Evolutionary conservation across 176 grass and related monocot genomes (phyloP).

Genomic region (Triticum urartu): DNA sequence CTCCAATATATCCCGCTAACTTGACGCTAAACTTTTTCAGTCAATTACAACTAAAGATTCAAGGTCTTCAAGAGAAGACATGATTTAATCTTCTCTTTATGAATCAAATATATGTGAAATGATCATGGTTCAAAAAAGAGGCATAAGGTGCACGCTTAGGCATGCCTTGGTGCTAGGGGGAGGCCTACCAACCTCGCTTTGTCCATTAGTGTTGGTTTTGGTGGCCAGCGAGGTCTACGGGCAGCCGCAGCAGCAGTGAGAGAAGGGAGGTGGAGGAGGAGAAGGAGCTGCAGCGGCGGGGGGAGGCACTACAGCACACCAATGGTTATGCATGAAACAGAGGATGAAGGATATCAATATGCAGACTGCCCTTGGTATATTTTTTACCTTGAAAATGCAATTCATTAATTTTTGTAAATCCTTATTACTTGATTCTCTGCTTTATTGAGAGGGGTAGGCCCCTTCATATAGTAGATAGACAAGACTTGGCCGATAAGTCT

Average conservation of each 20-base stretch:
- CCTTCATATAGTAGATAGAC: no score
- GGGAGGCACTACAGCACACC: no score
- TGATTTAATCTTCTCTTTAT: not conserved
- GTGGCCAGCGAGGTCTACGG: not conserved
- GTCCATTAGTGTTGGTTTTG: not conserved
- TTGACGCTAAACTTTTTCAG: constrained; percentile 15
- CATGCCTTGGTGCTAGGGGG: not conserved
- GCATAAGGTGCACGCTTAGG: not conserved
- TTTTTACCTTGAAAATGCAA: not conserved
- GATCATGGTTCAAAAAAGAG: not conserved
- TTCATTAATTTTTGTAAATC: not conserved
- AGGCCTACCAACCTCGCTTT: not conserved
- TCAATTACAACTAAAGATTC: constrained; percentile 16
- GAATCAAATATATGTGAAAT: not conserved
- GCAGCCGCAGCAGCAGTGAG: not conserved
- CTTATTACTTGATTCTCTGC: not conserved
- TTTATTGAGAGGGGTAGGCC: no score
- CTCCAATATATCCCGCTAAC: not conserved
- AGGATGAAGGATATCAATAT: not conserved
- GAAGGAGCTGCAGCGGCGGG: not conserved
- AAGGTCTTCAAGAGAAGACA: not conserved
- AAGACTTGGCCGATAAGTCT: no score
- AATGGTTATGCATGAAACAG: not conserved
- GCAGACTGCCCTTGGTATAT: not conserved
- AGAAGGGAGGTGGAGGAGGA: not conserved